Base-by-base conservation (phyloP, 305 asterid species). In the Ilex paraguariensis region DNA sequence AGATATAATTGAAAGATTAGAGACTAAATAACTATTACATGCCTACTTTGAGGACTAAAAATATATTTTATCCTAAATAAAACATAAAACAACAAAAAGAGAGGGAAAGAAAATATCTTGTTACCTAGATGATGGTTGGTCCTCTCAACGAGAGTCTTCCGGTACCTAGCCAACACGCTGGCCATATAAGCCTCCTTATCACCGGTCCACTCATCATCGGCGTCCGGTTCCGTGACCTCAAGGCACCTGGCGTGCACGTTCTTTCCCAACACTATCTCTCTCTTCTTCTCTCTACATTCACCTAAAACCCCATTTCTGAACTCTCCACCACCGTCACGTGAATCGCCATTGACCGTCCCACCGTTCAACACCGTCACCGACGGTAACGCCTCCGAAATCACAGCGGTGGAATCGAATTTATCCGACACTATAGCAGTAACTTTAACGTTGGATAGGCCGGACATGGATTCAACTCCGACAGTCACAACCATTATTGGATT, bases 171-270 rank as follows among this genome's bases (percentile, higher is more conserved):
- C 73, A 92, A 67, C 52, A 92, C 89, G 69, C 91, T 81, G 50
- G 98, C 98, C 96, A 91, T 91, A 64, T 81, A 59, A 39, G 98
- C 98, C 50, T 91, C 98, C 73, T 92, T 92, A 80, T 92, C 96
- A 4, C 97, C 98, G 31, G 98, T 92, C 10, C 90, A 77, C 58
- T 92, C 97, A 62, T 92, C 97, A 72, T 89, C 96, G 9, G 95
- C 90, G 8, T 89, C 95, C n/a, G 97, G 97, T 83, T 92, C 97
- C 57, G 97, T 92, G 56, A 92, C 98, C 77, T 79, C 95, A 60
- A 85, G 72, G 79, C 90, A 81, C 68, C 77, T 69, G 69, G 96
- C 85, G 67, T 87, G 98, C 73, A 92, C 83, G 79, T 92, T 92
- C 77, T 77, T 64, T 60, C 98, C 98, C 31, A 92, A 40, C 36